Evolutionary conservation across 306 rosid genomes (phyloP), one percentile per base, ranked within the genome.

Genomic region (Parietaria judaica): DNA sequence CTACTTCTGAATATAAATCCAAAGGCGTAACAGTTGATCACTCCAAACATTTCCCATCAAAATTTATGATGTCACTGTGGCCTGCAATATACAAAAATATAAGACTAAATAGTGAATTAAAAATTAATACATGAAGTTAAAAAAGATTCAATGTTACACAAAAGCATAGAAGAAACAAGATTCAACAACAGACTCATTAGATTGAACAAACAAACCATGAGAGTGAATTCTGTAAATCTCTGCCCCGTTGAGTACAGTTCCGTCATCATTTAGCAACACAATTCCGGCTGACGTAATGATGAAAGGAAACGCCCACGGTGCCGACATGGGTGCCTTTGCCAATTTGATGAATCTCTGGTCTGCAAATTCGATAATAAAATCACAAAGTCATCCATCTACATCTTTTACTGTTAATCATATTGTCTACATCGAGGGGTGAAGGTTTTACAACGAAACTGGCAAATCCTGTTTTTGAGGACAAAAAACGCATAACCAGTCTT

Each of bases 301-400:
- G 70, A 78, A 88, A 68, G 90, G 78, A 80, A 91, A 88, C 72
- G 95, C 82, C 51, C 85, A 72, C 43, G 95, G 88, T 8, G 98
- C 84, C 34, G 98, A 88, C 38, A 91, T 62, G 13, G 96, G 96
- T 66, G 96, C 87, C 68, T 91, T 91, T 23, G 96, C 89, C 70
- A 88, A 60, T 77, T 88, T 91, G 48, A 91, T 84, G 71, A 80
- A 85, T 75, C 88, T 82, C 66, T 80, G 80, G 65, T 85, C 96
- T 91, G 79, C 69, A 53, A 72, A 76, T 23, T 23, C 31, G n/a
- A 70, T 72, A 72, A 58, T 38, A 58, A 54, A 60, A 68, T 44
- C 55, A 58, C 36, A 43, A 61, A 38, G 69, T 46, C 45, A 36
- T 51, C 34, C 36, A 49, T 4, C 53, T 11, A 49, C 53, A 49